Evolutionary conservation across 768 basidiomycete species (phyloP), one percentile per base, ranked within the genome.

Genomic region (Goffeauzyma gilvescens): DNA sequence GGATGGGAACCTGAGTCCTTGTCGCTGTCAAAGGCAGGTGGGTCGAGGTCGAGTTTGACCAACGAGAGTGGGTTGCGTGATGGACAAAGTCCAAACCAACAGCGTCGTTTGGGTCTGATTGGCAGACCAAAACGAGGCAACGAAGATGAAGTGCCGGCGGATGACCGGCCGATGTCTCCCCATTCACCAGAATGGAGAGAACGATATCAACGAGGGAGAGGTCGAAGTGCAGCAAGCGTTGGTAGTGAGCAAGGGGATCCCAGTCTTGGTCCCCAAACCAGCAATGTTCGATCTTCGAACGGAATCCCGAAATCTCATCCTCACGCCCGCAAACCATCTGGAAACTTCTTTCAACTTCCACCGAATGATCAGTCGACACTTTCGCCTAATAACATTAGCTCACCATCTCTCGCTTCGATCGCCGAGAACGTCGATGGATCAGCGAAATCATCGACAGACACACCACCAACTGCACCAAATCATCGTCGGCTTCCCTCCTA

Each of bases 251-350:
- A 52, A 48, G 8, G 49, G 42, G 23, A 40, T 44, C 50, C 53
- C 36, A 50, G 55, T 41, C 25, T 18, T 23, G 32, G 41, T 15
- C 9, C 6, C 22, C 22, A 12, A 28, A 2, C 17, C 14, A 21
- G 4, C 20, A 31, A 25, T 20, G 41, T 15, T n/a, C 21, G 21
- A 4, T 4, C 24, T 4, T 6, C 31, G 5, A 34, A 18, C 21
- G 15, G 25, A 18, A 48, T 55, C 24, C 54, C 53, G n/a, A 31
- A 50, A 15, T 41, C 50, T 23, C 64, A 65, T 41, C 63, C 60
- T 6, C 64, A 66, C 45, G 63, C 64, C 4, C 55, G 64, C 20
- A 64, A 65, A 42, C 44, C 55, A 18, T 63, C 63, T 6, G 38
- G 42, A 15, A 18, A 31, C 13, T 31, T 32, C 20, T 12, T 30